Conservation (phyloP, 2,329 filamentous ascomycete genomes). For the Beauveria sp. region DNA sequence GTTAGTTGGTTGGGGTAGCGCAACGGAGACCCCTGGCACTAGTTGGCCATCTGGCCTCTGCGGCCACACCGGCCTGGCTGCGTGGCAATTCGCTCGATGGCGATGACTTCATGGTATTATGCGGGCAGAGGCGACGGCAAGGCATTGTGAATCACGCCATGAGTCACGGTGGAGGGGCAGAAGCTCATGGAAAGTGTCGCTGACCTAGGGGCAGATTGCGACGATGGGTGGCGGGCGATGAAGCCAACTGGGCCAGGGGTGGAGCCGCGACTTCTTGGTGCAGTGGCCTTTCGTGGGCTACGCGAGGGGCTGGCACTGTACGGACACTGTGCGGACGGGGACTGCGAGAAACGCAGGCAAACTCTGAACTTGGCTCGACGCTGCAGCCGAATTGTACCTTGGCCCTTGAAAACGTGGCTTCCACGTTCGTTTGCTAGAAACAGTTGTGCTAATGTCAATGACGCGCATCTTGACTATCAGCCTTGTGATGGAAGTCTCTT, state of each 20-base stretch:
- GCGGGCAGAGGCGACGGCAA: neutral
- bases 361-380: neutral
- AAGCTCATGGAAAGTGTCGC: conserved; percentile 2
- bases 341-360: neutral
- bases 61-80: neutral
- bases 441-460: neutral
- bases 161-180: conserved; percentile 2
- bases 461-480: neutral
- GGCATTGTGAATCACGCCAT: neutral
- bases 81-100: neutral
- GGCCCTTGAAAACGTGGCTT: neutral
- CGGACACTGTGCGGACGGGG: neutral
- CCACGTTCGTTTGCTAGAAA: neutral
- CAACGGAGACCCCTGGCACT: too few species aligned
- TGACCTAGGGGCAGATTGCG: conserved; percentile 2
- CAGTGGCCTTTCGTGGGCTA: neutral
- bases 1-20: conserved; percentile 3
- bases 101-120: neutral
- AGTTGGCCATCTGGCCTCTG: neutral
- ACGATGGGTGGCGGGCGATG: conserved; percentile 8
- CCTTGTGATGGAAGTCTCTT: neutral
- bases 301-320: neutral
- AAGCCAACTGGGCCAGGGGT: neutral
- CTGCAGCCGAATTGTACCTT: neutral
- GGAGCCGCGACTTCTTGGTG: neutral